Conservation (phyloP, 1,139 yeast genomes). For the Nakaseomyces kungkrabaensis region DNA sequence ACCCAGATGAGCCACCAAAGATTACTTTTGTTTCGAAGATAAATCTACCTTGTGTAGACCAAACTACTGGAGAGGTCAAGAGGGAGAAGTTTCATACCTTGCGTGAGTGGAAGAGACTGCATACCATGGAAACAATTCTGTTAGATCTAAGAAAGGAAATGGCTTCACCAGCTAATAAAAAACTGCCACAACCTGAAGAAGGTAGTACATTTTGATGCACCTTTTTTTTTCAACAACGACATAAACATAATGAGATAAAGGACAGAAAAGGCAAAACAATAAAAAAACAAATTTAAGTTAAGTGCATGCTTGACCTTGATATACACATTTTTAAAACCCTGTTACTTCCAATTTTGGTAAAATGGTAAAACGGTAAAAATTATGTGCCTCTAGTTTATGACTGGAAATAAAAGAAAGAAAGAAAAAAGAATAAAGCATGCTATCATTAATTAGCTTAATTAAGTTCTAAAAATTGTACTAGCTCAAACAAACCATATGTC, state of each 20-base stretch:
- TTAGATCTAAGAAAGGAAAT: slow-evolving; percentile 80
- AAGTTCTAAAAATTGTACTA: too few relatives aligned
- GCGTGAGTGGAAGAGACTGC: slow-evolving; percentile 75
- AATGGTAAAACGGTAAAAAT: too few relatives aligned
- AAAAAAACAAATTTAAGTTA: neutral
- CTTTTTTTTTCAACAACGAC: too few relatives aligned
- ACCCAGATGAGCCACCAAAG: slow-evolving; percentile 83
- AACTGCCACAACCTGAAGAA: slow-evolving; percentile 83
- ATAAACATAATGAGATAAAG: too few relatives aligned
- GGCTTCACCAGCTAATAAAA: slow-evolving; percentile 78
- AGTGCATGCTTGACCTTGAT: too few relatives aligned
- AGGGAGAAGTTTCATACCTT: slow-evolving; percentile 57
- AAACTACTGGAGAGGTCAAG: slow-evolving; percentile 53
- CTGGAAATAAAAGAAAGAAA: too few relatives aligned
- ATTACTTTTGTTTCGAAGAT: slow-evolving; percentile 74
- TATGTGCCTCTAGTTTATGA: too few relatives aligned
- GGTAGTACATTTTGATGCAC: slow-evolving; percentile 51
- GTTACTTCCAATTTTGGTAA: too few relatives aligned
- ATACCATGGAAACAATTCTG: slow-evolving; percentile 84
- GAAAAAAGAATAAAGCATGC: too few relatives aligned
- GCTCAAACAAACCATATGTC: too few relatives aligned
- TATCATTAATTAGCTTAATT: too few relatives aligned
- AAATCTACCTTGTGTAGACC: slow-evolving; percentile 83
- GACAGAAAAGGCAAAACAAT: neutral
- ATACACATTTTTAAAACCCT: too few relatives aligned